Percentiles rank a stretch among this genome's conserved stretches.
Conservation (phyloP, 2,329 filamentous ascomycete species). For the Penicillium occitanis region DNA sequence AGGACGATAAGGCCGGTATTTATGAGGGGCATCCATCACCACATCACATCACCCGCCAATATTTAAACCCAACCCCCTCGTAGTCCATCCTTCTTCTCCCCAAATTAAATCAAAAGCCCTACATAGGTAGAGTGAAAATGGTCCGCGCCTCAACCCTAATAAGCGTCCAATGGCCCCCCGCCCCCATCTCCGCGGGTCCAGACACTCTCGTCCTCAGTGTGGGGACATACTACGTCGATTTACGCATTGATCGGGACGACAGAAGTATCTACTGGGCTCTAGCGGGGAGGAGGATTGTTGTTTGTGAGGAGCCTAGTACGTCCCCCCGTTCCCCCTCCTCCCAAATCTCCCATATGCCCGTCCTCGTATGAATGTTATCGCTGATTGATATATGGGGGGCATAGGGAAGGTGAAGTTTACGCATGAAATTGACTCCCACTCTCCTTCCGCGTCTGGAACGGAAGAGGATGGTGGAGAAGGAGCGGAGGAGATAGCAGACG, state of each 20-base stretch:
- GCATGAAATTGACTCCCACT: neutral
- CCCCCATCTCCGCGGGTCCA: neutral
- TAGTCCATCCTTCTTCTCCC: neutral
- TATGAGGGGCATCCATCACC: neutral
- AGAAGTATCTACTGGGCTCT: constrained; percentile 3
- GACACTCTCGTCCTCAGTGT: constrained; percentile 15
- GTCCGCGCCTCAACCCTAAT: constrained; percentile 7
- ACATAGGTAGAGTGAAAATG: neutral
- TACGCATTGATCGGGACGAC: neutral
- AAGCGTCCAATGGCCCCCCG: constrained; percentile 10
- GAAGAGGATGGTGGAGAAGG: neutral
- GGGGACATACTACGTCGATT: constrained; percentile 11
- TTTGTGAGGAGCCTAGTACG: neutral
- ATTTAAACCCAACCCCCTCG: neutral
- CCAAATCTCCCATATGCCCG: too few species aligned
- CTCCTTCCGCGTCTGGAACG: neutral
- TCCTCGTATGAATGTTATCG: too few species aligned
- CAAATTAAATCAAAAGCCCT: too few species aligned
- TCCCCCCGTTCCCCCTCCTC: neutral
- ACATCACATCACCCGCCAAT: neutral
- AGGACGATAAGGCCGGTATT: neutral
- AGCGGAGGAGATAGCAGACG: neutral
- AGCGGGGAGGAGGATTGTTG: neutral
- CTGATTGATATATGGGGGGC: too few species aligned
- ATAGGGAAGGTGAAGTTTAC: neutral